These are phyloP conservation scores for Geranomyces michiganensis DNA, from an alignment of 192 early-diverging fungal species.

Conservation along the genomic window DNA sequence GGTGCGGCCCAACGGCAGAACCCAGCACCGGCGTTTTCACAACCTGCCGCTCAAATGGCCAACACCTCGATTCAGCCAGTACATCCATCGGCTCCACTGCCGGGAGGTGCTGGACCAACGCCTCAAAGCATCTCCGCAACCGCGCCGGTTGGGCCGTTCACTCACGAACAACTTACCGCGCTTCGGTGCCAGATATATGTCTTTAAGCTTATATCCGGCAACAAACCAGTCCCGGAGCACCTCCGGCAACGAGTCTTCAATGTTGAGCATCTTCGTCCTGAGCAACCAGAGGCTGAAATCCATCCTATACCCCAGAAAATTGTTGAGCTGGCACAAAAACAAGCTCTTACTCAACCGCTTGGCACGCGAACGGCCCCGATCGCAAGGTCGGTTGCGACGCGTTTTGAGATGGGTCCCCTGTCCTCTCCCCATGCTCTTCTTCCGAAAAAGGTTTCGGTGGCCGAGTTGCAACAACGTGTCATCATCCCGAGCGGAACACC, in stretches of 20 bases:
- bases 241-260: constrained; percentile 74
- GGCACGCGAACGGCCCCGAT: constrained; percentile 22
- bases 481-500: constrained; percentile 52
- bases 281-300: constrained; percentile 37
- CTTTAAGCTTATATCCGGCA: constrained; percentile 78
- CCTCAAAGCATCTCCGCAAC: not conserved
- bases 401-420: constrained; percentile 32
- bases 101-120: not conserved
- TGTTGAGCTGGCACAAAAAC: constrained; percentile 54
- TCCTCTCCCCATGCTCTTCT: constrained; percentile 49
- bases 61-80: too few relatives aligned
- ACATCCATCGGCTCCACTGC: too few relatives aligned
- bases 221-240: constrained; percentile 74
- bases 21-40: not conserved
- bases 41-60: not conserved
- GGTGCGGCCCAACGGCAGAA: not conserved
- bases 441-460: constrained; percentile 58
- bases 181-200: constrained; percentile 84
- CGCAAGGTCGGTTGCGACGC: not conserved
- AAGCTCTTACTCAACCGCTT: constrained; percentile 8
- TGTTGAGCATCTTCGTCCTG: constrained; percentile 11
- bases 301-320: constrained; percentile 47
- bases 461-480: constrained; percentile 33
- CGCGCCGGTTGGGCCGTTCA: constrained; percentile 34
- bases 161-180: constrained; percentile 62